These are phyloP conservation scores for Ampelocalamus luodianensis DNA, from an alignment of 176 grass and related monocot species.

Conservation along the genomic window DNA sequence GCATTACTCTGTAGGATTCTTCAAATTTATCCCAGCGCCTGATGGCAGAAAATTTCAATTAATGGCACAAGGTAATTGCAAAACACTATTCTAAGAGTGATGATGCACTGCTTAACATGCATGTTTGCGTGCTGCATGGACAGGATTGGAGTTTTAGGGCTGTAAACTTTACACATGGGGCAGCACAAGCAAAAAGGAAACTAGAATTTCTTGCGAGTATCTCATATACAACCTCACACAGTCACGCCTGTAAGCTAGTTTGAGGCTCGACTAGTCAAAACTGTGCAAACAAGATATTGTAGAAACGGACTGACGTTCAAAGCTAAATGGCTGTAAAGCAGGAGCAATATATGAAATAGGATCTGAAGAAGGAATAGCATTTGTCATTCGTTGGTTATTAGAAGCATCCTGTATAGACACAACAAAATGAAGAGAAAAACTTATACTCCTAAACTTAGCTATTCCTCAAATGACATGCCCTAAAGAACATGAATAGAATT, in stretches of 20 bases:
- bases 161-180: neutral
- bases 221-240: neutral
- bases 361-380: too few relatives aligned
- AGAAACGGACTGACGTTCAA: neutral
- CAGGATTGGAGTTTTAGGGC: neutral
- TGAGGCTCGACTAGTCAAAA: neutral
- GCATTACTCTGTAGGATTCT: slow-evolving; percentile 82
- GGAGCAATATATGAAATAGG: neutral
- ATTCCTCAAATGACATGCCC: slow-evolving; percentile 1
- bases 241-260: slow-evolving; percentile 8
- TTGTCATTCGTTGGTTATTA: too few relatives aligned
- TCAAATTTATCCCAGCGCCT: slow-evolving; percentile 98
- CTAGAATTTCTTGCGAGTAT: neutral
- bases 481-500: slow-evolving; percentile 19
- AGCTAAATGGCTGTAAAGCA: slow-evolving; percentile 25
- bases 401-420: neutral
- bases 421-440: neutral
- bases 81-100: neutral
- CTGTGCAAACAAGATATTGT: neutral
- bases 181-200: neutral
- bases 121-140: neutral
- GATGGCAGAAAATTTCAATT: slow-evolving; percentile 37
- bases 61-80: slow-evolving; percentile 5
- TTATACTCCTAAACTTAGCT: neutral
- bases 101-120: neutral